A percentile compares a stretch with the other conserved stretches of the same genome.
Evolutionary conservation across 2,329 filamentous ascomycete genomes (phyloP).

Genomic region (Apiospora arundinis): DNA sequence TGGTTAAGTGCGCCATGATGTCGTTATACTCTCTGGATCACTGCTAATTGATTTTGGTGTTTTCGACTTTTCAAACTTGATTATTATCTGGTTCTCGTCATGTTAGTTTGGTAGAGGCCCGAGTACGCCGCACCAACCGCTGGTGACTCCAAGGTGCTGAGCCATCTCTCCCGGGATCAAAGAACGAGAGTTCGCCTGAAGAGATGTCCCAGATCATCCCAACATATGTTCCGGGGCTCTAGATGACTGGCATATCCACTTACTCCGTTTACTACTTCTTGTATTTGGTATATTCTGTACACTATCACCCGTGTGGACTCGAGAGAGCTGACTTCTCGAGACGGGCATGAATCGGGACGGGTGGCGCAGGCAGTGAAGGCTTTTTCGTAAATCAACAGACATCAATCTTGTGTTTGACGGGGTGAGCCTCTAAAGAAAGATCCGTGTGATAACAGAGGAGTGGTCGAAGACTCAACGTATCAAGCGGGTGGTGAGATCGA

Average conservation of each 20-base stretch:
- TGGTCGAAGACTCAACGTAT: conserved; percentile 27
- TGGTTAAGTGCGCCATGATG: conserved; percentile 52
- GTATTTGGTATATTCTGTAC: conserved; percentile 61
- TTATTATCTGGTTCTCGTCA: neutral
- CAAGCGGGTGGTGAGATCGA: conserved; percentile 15
- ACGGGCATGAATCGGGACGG: conserved; percentile 63
- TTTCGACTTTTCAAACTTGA: conserved; percentile 23
- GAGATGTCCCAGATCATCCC: too few relatives aligned
- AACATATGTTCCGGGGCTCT: too few relatives aligned
- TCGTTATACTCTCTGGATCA: conserved; percentile 29
- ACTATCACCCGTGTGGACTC: conserved; percentile 63
- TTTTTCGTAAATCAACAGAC: conserved; percentile 64
- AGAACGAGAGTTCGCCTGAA: neutral
- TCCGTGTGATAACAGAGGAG: conserved; percentile 21
- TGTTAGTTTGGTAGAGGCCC: neutral
- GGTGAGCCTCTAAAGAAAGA: conserved; percentile 28
- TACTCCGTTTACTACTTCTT: conserved; percentile 47
- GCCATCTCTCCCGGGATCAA: neutral
- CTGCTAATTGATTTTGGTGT: neutral
- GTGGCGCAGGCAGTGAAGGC: conserved; percentile 62
- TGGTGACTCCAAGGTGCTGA: neutral
- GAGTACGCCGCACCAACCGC: neutral
- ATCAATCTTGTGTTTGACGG: conserved; percentile 53
- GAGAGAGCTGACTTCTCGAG: conserved; percentile 61
- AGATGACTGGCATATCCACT: conserved; percentile 21